Evolutionary conservation across 1,284 basidiomycete genomes (phyloP).

Genomic region (Cutaneotrichosporon arboriforme): DNA sequence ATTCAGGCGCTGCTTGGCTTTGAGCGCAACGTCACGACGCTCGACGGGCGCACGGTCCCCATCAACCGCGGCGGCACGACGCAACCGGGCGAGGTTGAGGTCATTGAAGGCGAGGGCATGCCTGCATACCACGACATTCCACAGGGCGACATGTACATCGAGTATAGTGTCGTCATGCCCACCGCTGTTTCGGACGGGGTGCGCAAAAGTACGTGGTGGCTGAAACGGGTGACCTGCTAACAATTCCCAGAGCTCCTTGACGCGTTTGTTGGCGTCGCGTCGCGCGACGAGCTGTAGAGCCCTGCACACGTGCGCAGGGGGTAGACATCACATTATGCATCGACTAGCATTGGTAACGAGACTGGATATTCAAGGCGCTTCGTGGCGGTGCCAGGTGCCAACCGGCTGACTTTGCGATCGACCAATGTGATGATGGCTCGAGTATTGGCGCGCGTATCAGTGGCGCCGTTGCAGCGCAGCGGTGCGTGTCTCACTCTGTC

Average conservation of each 20-base stretch:
- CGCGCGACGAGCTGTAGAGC: conserved; percentile 11
- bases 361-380: too few relatives aligned
- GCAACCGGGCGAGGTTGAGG: conserved; percentile 87
- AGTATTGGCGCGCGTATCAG: too few relatives aligned
- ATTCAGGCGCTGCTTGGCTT: conserved; percentile 47
- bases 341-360: too few relatives aligned
- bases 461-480: too few relatives aligned
- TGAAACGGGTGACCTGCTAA: background rate
- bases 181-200: conserved; percentile 60
- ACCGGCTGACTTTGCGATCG: too few relatives aligned
- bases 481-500: too few relatives aligned
- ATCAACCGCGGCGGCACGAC: conserved; percentile 71
- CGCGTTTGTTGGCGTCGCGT: conserved; percentile 4
- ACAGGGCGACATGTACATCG: conserved; percentile 79
- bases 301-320: background rate
- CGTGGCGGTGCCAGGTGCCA: too few relatives aligned
- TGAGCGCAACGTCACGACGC: conserved; percentile 70
- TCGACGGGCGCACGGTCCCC: conserved; percentile 77
- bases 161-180: conserved; percentile 85
- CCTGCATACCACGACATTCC: conserved; percentile 60
- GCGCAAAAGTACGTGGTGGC: conserved; percentile 35
- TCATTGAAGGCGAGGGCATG: conserved; percentile 82
- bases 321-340: too few relatives aligned
- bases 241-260: conserved; percentile 10
- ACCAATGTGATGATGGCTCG: too few relatives aligned